Conservation (phyloP, 2,329 filamentous ascomycete species). For the Diplodia corticola region DNA sequence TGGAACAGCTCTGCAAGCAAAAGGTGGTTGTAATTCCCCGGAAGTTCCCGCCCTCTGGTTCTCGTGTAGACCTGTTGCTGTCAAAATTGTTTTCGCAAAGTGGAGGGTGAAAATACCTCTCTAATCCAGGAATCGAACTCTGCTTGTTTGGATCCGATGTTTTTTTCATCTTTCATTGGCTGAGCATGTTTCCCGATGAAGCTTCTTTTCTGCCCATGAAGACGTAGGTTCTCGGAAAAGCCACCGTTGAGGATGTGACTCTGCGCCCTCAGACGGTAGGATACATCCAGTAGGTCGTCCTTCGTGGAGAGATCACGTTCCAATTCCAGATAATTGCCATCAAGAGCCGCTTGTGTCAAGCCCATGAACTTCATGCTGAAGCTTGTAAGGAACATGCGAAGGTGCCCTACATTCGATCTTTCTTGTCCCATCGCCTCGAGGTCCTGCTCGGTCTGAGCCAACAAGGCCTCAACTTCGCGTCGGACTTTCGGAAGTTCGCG, state of each 20-base stretch:
- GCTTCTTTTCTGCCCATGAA: background rate
- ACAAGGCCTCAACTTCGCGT: background rate
- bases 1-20: background rate
- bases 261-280: background rate
- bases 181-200: too few species aligned
- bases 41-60: background rate
- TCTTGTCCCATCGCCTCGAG: background rate
- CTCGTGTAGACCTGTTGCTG: background rate
- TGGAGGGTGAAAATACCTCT: background rate
- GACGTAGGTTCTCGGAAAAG: background rate
- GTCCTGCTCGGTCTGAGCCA: background rate
- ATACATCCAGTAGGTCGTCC: background rate
- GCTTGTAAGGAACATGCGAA: background rate
- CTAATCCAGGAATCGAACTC: constrained; percentile 2
- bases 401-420: background rate
- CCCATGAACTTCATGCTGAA: constrained; percentile 12
- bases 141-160: too few species aligned
- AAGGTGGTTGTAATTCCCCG: background rate
- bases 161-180: too few species aligned
- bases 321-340: background rate
- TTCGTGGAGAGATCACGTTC: background rate
- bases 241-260: background rate
- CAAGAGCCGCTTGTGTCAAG: background rate
- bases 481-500: constrained; percentile 1
- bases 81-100: background rate